Base-by-base conservation (phyloP, 139 green algal species). In the Chlorella sp. region DNA sequence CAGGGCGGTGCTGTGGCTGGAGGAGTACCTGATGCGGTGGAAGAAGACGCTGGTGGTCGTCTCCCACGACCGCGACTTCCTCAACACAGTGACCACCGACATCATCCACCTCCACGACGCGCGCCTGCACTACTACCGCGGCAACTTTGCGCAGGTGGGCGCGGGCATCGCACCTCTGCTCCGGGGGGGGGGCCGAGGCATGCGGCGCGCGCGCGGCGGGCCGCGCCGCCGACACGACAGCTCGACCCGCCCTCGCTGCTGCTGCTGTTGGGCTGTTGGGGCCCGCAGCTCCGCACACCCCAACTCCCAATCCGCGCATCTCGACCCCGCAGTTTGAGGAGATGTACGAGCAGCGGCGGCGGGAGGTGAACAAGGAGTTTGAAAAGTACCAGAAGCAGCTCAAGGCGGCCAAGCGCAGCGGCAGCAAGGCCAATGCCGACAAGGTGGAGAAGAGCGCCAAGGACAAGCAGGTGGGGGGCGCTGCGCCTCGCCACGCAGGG, bases 1-100 rank as follows among this genome's bases (percentile, higher is more conserved):
- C n/a, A n/a, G 94, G 36, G 95, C 95, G 15, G 92, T 93, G 36
- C 81, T 97, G 63, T 97, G 92, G 92, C 82, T 97, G 43, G 92
- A 97, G 77, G 91, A 95, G 80, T 96, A 96, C 64, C 72, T 96
- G 35, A 84, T 69, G 9, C 51, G 88, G 77, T 99, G 94, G 92
- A 99, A 99, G 90, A 99, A 99, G 90, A 99, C 96, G 58, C 84
- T 99, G 55, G 86, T 99, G 41, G 96, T 99, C 23, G 96, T 99
- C 50, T 96, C 88, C 31, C 96, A 99, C 86, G 96, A 99, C 84
- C 86, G 96, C 29, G 96, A 99, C 83, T 99, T 99, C 83, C 89
- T 99, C 17, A 98, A 99, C 88, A 92, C 83, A 21, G 88, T 99
- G 29, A 99, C 94, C 83, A 99, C 96, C 7, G 96, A 99, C 87